A percentile compares a stretch with the other conserved stretches of the same genome.
Evolutionary conservation across 2,329 filamentous ascomycete species (phyloP).

Genomic region (Dactylellina haptotyla): DNA sequence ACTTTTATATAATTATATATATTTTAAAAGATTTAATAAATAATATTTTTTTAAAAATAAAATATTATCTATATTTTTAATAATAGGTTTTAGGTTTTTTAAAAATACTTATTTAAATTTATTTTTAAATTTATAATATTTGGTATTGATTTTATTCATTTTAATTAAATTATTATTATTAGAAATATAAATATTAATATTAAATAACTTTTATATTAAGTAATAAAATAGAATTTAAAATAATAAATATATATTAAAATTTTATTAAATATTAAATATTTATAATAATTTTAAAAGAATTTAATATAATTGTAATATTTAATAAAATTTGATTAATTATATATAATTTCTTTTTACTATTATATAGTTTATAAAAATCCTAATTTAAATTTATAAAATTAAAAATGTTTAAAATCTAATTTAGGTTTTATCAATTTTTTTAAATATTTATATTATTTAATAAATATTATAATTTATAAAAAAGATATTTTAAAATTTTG

Average conservation of each 20-base stretch:
- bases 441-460: not conserved
- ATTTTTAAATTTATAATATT: not conserved
- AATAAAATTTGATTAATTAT: not conserved
- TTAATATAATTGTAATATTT: slow-evolving; percentile 2
- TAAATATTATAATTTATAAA: not conserved
- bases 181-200: too few relatives aligned
- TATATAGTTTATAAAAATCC: slow-evolving; percentile 1
- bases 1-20: not conserved
- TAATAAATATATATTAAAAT: slow-evolving; percentile 3
- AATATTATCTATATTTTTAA: not conserved
- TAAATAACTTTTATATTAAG: too few relatives aligned
- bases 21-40: not conserved
- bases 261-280: not conserved
- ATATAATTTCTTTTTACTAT: not conserved
- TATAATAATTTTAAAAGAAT: not conserved
- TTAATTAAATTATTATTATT: too few relatives aligned
- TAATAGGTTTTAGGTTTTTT: not conserved
- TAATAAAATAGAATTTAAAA: slow-evolving; percentile 2
- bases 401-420: not conserved
- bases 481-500: not conserved
- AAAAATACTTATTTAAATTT: not conserved
- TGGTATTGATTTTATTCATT: too few relatives aligned
- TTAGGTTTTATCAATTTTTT: not conserved
- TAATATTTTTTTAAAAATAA: not conserved
- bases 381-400: not conserved